These are phyloP conservation scores for Myriosclerotinia curreyana DNA, from an alignment of 2,329 filamentous ascomycete species.

Conservation along the genomic window DNA sequence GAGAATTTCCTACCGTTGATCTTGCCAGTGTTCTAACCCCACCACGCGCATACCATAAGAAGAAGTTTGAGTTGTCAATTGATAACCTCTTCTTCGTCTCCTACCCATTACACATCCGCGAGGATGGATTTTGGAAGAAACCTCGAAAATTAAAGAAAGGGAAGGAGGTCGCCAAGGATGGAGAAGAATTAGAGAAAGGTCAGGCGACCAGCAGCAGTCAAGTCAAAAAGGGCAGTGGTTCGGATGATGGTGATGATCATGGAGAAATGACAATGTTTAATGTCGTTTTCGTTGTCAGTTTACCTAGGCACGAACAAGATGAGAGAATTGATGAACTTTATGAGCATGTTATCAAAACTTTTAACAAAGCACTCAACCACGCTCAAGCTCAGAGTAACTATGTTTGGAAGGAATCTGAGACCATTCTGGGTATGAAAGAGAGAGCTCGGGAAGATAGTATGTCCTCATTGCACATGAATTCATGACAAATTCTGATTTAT, in stretches of 20 bases:
- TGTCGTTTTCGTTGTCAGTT: conserved; percentile 85
- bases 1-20: conserved; percentile 71
- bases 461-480: conserved; percentile 23
- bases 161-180: conserved; percentile 30
- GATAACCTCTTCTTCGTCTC: conserved; percentile 79
- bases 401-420: conserved; percentile 86
- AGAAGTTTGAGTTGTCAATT: conserved; percentile 75
- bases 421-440: conserved; percentile 76
- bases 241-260: conserved; percentile 34
- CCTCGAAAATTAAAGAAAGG: conserved; percentile 43
- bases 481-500: conserved; percentile 18
- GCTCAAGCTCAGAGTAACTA: conserved; percentile 88
- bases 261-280: conserved; percentile 90
- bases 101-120: conserved; percentile 77
- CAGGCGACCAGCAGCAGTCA: conserved; percentile 20
- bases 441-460: conserved; percentile 67
- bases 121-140: conserved; percentile 75
- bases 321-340: conserved; percentile 75
- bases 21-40: conserved; percentile 79
- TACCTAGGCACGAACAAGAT: conserved; percentile 74
- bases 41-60: conserved; percentile 72
- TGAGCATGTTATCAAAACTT: conserved; percentile 83
- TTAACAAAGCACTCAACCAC: conserved; percentile 88
- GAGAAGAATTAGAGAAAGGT: conserved; percentile 25
- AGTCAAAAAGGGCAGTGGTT: conserved; percentile 34